Evolutionary conservation across 2,329 filamentous ascomycete genomes (phyloP).

Genomic region (Fusarium sp.): DNA sequence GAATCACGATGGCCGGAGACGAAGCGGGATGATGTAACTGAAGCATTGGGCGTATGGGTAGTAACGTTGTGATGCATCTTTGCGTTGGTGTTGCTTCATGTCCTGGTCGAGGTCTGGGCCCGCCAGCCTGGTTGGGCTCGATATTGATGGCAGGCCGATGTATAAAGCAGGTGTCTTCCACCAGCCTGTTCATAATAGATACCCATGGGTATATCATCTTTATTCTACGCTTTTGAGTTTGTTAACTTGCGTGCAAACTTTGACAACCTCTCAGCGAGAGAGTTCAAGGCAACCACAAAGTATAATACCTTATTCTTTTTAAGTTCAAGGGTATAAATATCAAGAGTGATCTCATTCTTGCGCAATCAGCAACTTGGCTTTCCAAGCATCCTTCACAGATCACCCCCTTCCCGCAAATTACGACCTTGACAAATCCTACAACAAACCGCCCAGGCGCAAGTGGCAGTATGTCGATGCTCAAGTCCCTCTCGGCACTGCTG

Average conservation of each 20-base stretch:
- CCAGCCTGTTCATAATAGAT: neutral
- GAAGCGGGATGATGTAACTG: neutral
- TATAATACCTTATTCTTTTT: too few species aligned
- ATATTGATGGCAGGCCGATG: neutral
- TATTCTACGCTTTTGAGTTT: neutral
- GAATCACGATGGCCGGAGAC: neutral
- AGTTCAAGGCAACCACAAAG: too few species aligned
- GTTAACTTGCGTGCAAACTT: too few species aligned
- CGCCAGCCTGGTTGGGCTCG: conserved; percentile 2
- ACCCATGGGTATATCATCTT: neutral
- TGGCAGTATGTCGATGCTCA: neutral
- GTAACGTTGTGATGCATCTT: neutral
- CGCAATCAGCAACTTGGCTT: neutral
- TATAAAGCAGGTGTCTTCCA: conserved; percentile 8
- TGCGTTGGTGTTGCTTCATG: neutral
- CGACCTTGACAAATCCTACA: neutral
- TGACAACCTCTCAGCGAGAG: too few species aligned
- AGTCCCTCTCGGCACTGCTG: neutral
- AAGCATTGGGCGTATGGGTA: neutral
- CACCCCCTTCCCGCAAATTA: neutral
- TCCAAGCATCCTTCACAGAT: neutral
- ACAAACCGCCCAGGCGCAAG: neutral
- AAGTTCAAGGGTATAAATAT: neutral
- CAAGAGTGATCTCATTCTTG: neutral
- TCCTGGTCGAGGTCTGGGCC: neutral